Evolutionary conservation across 2,329 filamentous ascomycete species (phyloP), one percentile per base, ranked within the genome.

Genomic region (Monosporascus sp.): DNA sequence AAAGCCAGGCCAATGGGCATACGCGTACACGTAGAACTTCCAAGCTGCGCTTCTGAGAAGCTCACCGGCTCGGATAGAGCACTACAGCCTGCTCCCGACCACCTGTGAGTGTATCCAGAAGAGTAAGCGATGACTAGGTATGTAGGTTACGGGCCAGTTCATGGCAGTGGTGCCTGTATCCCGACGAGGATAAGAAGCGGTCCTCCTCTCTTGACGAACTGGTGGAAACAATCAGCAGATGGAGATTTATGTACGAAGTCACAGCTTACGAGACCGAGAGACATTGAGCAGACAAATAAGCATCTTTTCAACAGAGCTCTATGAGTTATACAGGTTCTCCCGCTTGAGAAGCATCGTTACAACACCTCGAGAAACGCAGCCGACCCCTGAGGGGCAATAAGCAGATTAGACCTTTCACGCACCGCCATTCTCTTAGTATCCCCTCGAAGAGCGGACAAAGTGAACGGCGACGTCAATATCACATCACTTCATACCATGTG

Each of bases 401-500:
- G 38, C 3, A 7, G 17, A 41, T 41, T 41, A 3, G 38, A 41
- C 17, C 2, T 18, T 41, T 18, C 38, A 18, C 6, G 38, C 1
- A 41, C 18, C 38, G 18, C 38, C 9, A 35, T 14, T 3, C 27
- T 14, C 27, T 31, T 11, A 14, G 14, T 31, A 14, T 31, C 27
- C 27, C 27, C 5, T 31, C 5, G 5, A 35, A 35, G 11, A 35
- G 31, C 9, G 31, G 4, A 14, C 31, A 5, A 5, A 9, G 31
- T 35, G 31, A 14, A 5, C 31, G 9, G 31, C 31, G 9, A 5
- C 31, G 11, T 35, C 31, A 35, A 35, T 8, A 31, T 35, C 11
- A 14, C 31, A 14, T 35, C 31, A 11, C 43, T 11, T 18, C 24
- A 50, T 54, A 62, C 37, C 52, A 80, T 80, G 77, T 80, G 77